phyloP scores from a whole-genome alignment of 352 stramenopile species.

The Phytophthora podocarpi region DNA sequence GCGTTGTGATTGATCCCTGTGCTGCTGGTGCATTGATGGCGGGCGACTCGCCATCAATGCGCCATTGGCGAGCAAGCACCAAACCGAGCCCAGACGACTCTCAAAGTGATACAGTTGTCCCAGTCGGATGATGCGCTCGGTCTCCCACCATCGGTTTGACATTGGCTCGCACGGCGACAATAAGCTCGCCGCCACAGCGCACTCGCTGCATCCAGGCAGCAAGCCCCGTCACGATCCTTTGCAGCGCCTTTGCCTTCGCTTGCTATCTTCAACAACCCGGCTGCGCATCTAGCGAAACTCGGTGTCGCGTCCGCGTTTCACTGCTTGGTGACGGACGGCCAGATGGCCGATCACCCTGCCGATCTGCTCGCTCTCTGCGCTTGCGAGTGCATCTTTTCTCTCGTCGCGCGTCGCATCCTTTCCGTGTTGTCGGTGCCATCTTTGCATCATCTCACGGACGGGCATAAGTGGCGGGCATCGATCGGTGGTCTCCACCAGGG shows the following conservation, averaged over 20 bases:
- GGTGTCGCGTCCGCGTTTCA: not conserved
- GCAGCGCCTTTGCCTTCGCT: constrained; percentile 1
- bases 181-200: no score
- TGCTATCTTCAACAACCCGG: not conserved
- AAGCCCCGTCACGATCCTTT: not conserved
- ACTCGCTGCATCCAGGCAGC: not conserved
- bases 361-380: constrained; percentile 21
- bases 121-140: not conserved
- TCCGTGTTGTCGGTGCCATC: constrained; percentile 32
- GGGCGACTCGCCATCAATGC: no score
- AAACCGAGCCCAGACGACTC: no score
- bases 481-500: constrained; percentile 6
- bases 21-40: no score
- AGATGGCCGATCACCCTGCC: constrained; percentile 15
- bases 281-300: constrained; percentile 5
- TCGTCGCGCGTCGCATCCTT: constrained; percentile 26
- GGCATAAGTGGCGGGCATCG: not conserved
- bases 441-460: constrained; percentile 25
- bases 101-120: no score
- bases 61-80: no score
- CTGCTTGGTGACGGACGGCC: constrained; percentile 9
- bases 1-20: no score
- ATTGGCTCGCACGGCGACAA: no score
- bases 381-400: constrained; percentile 22
- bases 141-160: no score